These are phyloP conservation scores for Dictyostelium brefeldianum DNA, from an alignment of 78 protist species.

Conservation along the genomic window DNA sequence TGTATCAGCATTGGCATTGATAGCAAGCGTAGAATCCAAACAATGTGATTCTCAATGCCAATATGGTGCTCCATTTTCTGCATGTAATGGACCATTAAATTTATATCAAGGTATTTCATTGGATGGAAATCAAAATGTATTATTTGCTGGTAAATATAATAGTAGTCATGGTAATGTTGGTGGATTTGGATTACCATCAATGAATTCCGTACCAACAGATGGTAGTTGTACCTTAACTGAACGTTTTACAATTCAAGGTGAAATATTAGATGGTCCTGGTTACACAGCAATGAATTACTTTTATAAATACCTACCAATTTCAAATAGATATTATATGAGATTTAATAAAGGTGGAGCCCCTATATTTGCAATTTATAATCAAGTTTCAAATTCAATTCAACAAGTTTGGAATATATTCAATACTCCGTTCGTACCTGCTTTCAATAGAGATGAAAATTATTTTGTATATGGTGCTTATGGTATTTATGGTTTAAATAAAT, in stretches of 20 bases:
- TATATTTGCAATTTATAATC: background rate
- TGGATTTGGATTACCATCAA: slow-evolving; percentile 10
- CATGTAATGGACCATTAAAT: slow-evolving; percentile 25
- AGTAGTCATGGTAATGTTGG: slow-evolving; percentile 3
- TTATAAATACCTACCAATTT: background rate
- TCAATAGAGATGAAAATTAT: background rate
- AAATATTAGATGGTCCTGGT: background rate
- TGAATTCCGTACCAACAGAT: background rate
- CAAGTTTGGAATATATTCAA: slow-evolving; percentile 15
- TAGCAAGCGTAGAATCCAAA: background rate
- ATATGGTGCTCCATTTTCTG: slow-evolving; percentile 9
- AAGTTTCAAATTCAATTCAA: background rate
- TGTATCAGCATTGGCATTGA: background rate
- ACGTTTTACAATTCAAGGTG: background rate
- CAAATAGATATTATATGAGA: background rate
- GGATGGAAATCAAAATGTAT: slow-evolving; percentile 7
- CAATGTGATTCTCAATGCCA: too few relatives aligned
- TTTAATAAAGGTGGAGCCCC: slow-evolving; percentile 32
- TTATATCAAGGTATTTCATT: slow-evolving; percentile 23
- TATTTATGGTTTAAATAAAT: slow-evolving; percentile 12
- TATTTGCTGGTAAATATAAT: slow-evolving; percentile 35
- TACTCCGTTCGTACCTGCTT: slow-evolving; percentile 14
- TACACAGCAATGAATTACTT: background rate
- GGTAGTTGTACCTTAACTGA: background rate
- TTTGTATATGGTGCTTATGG: slow-evolving; percentile 10